Percentiles rank a stretch among this genome's conserved stretches.
Conservation (phyloP, 345 rosid species). For the Eucalyptus albens region DNA sequence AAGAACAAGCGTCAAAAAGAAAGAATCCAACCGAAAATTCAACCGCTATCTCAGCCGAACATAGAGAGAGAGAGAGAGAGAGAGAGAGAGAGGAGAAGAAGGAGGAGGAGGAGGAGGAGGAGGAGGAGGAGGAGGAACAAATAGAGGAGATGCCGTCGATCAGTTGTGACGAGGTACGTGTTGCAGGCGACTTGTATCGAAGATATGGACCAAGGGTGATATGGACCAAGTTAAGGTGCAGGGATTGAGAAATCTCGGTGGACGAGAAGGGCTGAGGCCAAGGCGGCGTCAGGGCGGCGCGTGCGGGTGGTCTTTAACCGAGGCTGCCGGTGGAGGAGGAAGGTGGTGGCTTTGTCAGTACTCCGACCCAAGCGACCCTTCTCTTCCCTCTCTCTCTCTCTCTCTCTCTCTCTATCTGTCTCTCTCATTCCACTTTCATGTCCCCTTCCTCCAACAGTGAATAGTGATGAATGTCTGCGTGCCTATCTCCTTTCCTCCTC, state of each 20-base stretch:
- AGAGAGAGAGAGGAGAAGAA: no score
- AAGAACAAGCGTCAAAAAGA: background rate
- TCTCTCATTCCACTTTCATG: background rate
- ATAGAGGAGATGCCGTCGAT: background rate
- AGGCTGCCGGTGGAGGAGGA: background rate
- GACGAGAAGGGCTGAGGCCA: background rate
- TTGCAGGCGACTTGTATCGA: background rate
- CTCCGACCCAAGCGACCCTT: background rate
- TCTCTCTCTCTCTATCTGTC: background rate
- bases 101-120: rapidly evolving
- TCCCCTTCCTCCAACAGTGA: background rate
- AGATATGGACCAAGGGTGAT: background rate
- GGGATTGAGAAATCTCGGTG: background rate
- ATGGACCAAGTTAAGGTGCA: background rate
- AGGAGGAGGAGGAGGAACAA: background rate
- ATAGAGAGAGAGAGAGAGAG: background rate
- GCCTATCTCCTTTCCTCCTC: background rate
- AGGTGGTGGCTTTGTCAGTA: background rate
- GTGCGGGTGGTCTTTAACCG: background rate
- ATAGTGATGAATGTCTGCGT: background rate
- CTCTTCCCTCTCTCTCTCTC: background rate
- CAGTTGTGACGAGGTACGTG: background rate
- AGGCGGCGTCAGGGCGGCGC: background rate
- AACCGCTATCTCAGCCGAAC: background rate
- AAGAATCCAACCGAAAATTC: background rate